A percentile compares a stretch with the other conserved stretches of the same genome.
These are phyloP conservation scores for Cephaloascus fragrans DNA, from an alignment of 805 yeast species.

Conservation along the genomic window DNA sequence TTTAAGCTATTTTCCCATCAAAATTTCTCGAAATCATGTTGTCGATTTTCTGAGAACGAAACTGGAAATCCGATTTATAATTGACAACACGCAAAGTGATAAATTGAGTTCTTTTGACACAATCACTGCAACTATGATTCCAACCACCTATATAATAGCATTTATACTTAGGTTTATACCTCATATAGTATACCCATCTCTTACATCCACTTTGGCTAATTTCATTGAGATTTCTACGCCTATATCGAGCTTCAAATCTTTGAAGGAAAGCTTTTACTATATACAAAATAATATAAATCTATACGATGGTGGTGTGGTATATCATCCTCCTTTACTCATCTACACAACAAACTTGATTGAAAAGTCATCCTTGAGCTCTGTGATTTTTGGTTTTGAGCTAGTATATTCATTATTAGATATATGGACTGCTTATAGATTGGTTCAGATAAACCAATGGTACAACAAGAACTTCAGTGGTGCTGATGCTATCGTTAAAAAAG, in stretches of 20 bases:
- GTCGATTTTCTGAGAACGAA: no score
- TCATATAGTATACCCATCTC: constrained; percentile 10
- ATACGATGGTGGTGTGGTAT: constrained; percentile 79
- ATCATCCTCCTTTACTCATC: constrained; percentile 74
- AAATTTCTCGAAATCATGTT: no score
- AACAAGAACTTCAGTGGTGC: constrained; percentile 8
- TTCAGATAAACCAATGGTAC: constrained; percentile 36
- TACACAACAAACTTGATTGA: constrained; percentile 32
- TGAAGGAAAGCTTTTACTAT: constrained; percentile 61
- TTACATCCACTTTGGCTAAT: constrained; percentile 26
- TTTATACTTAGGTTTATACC: not conserved
- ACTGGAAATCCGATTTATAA: no score
- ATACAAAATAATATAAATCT: constrained; percentile 47
- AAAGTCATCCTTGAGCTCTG: constrained; percentile 9
- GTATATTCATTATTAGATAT: constrained; percentile 55
- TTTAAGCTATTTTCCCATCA: no score
- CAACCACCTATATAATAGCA: no score
- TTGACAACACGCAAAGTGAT: no score
- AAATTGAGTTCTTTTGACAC: no score
- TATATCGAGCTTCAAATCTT: constrained; percentile 51
- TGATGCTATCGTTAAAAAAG: no score
- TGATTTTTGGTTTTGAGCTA: constrained; percentile 15
- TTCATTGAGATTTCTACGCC: constrained; percentile 67
- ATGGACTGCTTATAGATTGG: constrained; percentile 43
- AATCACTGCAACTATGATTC: no score